Evolutionary conservation across 768 basidiomycete species (phyloP).

Genomic region (Suillus alpinus): DNA sequence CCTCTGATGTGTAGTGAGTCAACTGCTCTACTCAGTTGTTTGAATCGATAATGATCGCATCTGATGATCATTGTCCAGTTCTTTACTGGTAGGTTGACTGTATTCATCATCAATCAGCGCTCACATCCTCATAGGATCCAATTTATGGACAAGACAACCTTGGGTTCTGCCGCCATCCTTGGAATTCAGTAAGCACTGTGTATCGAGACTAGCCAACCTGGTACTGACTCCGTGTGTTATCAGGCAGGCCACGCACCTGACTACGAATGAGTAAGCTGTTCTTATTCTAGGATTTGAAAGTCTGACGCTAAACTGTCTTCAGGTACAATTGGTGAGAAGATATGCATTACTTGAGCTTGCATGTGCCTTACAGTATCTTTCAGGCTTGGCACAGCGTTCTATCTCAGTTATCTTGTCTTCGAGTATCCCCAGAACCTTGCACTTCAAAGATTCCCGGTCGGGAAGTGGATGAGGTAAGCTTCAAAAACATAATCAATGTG

Average conservation of each 20-base stretch:
- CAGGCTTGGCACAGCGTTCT: constrained; percentile 61
- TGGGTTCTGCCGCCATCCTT: constrained; percentile 60
- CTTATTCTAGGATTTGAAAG: background rate
- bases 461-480: constrained; percentile 69
- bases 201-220: background rate
- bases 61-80: constrained; percentile 25
- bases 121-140: constrained; percentile 46
- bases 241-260: constrained; percentile 55
- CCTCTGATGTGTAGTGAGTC: constrained; percentile 63
- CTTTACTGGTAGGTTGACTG: constrained; percentile 43
- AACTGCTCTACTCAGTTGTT: background rate
- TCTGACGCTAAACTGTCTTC: background rate
- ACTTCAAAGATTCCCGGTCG: constrained; percentile 65
- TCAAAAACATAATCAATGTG: background rate
- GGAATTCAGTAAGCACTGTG: constrained; percentile 50
- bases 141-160: constrained; percentile 68
- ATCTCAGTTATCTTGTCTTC: constrained; percentile 52
- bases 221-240: background rate
- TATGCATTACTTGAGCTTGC: background rate
- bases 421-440: constrained; percentile 68
- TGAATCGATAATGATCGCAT: background rate
- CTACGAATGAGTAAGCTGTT: constrained; percentile 53
- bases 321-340: constrained; percentile 5
- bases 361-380: background rate
- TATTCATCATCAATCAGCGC: background rate